phyloP scores from a whole-genome alignment of 2,329 filamentous ascomycete species.

The Didymella pomorum region DNA sequence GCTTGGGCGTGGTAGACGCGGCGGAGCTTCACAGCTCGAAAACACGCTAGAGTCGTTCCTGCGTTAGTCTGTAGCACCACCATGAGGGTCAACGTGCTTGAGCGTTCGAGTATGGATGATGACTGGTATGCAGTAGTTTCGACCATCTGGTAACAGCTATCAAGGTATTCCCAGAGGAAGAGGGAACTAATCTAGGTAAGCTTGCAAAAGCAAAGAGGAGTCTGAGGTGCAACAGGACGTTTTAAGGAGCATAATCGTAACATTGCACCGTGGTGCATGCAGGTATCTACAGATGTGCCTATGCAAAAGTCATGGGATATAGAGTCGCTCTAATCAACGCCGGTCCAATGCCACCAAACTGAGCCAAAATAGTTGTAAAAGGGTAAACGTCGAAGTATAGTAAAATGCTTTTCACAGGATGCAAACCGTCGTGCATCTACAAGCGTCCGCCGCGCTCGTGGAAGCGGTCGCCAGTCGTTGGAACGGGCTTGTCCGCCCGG shows the following conservation, averaged over 20 bases:
- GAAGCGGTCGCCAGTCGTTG: constrained; percentile 61
- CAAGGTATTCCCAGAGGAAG: too few species aligned
- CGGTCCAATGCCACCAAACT: constrained; percentile 16
- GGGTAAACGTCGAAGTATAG: constrained; percentile 4
- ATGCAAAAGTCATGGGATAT: constrained; percentile 11
- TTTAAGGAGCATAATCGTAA: constrained; percentile 7
- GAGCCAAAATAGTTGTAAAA: constrained; percentile 6
- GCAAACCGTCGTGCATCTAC: constrained; percentile 16
- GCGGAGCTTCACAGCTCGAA: constrained; percentile 7
- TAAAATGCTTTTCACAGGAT: background rate
- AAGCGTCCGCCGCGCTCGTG: constrained; percentile 46
- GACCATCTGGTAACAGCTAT: background rate
- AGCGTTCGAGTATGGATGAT: too few species aligned
- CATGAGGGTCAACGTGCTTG: too few species aligned
- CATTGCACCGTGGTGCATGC: constrained; percentile 5
- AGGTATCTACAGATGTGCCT: constrained; percentile 13
- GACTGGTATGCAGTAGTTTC: too few species aligned
- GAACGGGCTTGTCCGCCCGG: constrained; percentile 62
- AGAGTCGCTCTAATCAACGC: constrained; percentile 18
- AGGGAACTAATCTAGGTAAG: too few species aligned
- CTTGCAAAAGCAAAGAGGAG: too few species aligned
- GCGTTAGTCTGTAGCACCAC: background rate
- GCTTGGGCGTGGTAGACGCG: constrained; percentile 3
- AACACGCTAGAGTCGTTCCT: background rate
- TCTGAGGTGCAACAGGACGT: background rate